Conservation (phyloP, 352 stramenopile genomes). For the Phytopythium boreale region DNA sequence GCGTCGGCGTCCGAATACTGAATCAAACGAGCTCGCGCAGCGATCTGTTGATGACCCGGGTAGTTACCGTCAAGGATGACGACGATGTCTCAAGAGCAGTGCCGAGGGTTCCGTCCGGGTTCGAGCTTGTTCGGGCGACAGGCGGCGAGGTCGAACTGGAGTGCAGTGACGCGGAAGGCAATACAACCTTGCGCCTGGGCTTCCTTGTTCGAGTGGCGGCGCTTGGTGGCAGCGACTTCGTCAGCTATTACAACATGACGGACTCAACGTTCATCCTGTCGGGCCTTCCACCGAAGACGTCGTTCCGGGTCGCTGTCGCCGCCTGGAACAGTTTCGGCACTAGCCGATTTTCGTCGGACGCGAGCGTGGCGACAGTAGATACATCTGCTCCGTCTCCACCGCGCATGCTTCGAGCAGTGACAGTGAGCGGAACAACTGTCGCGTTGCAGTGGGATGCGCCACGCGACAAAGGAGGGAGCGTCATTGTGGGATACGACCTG, state of each 20-base stretch:
- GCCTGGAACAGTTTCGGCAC: slow-evolving; percentile 48
- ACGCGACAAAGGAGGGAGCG: slow-evolving; percentile 35
- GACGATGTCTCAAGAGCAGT: slow-evolving; percentile 32
- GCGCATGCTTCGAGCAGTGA: slow-evolving; percentile 5
- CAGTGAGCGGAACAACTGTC: slow-evolving; percentile 17
- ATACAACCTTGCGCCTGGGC: slow-evolving; percentile 7
- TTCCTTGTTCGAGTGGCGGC: slow-evolving; percentile 37
- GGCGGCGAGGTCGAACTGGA: slow-evolving; percentile 49
- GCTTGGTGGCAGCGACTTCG: slow-evolving; percentile 13
- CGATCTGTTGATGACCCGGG: slow-evolving; percentile 20
- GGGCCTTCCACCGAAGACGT: slow-evolving; percentile 20
- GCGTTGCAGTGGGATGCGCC: slow-evolving; percentile 35
- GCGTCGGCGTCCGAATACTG: slow-evolving; percentile 39
- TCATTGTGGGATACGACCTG: slow-evolving; percentile 17
- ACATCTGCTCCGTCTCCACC: slow-evolving; percentile 28
- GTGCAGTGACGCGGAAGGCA: slow-evolving; percentile 16
- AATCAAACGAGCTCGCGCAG: slow-evolving; percentile 1
- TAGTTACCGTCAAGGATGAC: slow-evolving; percentile 43
- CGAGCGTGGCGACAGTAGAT: slow-evolving; percentile 26
- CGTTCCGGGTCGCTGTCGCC: slow-evolving; percentile 37
- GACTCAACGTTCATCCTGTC: slow-evolving; percentile 33
- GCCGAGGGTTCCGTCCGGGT: slow-evolving; percentile 11
- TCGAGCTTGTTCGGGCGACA: slow-evolving; percentile 20
- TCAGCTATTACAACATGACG: slow-evolving; percentile 44
- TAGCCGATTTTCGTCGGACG: slow-evolving; percentile 24